Conservation (phyloP, 2,329 filamentous ascomycete genomes). For the Camillea tinctor region DNA sequence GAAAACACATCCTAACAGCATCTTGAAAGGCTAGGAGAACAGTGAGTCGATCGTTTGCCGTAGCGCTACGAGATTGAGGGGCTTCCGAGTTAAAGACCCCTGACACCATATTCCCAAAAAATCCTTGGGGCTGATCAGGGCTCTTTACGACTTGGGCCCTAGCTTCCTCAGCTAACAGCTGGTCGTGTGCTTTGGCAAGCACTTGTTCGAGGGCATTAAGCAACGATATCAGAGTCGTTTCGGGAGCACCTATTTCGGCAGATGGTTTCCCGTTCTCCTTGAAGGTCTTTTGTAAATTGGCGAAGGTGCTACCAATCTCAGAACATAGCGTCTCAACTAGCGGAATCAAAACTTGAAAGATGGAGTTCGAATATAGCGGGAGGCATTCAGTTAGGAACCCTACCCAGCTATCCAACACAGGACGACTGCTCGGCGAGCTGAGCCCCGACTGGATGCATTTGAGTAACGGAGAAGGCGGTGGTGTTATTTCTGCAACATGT, state of each 20-base stretch:
- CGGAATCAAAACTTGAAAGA: constrained; percentile 88
- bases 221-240: constrained; percentile 76
- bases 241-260: constrained; percentile 48
- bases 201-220: constrained; percentile 93
- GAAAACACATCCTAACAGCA: constrained; percentile 86
- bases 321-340: constrained; percentile 86
- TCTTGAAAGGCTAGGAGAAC: constrained; percentile 97
- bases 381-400: constrained; percentile 79
- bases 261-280: constrained; percentile 34
- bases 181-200: constrained; percentile 81
- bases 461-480: constrained; percentile 71
- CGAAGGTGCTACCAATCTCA: constrained; percentile 73
- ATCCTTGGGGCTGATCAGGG: constrained; percentile 79
- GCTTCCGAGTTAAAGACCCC: constrained; percentile 82
- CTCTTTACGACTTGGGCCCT: constrained; percentile 68
- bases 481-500: constrained; percentile 30
- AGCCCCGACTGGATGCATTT: constrained; percentile 82
- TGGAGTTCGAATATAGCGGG: constrained; percentile 77
- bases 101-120: constrained; percentile 93
- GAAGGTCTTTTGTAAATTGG: constrained; percentile 67
- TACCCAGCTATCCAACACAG: constrained; percentile 89
- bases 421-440: constrained; percentile 68
- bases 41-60: constrained; percentile 90
- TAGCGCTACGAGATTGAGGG: constrained; percentile 73
- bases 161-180: constrained; percentile 73